phyloP scores from a whole-genome alignment of 805 yeast species.

The Jamesozyma piceae region DNA sequence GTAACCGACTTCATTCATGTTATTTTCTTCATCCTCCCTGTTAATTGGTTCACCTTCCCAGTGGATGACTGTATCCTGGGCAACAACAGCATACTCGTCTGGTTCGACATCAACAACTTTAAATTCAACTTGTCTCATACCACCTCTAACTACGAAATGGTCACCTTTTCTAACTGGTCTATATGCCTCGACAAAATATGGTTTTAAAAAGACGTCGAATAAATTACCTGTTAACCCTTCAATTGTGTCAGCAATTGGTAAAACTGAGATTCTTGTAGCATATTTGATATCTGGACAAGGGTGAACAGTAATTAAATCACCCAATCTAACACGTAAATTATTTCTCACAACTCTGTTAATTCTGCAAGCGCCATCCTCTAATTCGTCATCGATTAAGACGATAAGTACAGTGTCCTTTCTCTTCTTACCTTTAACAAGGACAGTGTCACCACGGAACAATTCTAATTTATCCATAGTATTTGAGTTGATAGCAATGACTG shows the following conservation, averaged over 20 bases:
- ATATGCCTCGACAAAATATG: constrained; percentile 97
- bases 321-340: constrained; percentile 86
- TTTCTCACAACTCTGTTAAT: constrained; percentile 93
- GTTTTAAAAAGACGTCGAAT: constrained; percentile 92
- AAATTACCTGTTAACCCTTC: constrained; percentile 96
- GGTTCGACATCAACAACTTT: constrained; percentile 98
- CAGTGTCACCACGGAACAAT: constrained; percentile 96
- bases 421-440: constrained; percentile 93
- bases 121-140: constrained; percentile 98
- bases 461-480: constrained; percentile 91
- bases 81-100: constrained; percentile 92
- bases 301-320: constrained; percentile 83
- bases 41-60: constrained; percentile 98
- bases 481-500: constrained; percentile 89
- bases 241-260: constrained; percentile 96
- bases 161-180: constrained; percentile 98
- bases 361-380: constrained; percentile 91
- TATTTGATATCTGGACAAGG: constrained; percentile 98
- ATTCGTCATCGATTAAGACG: constrained; percentile 91
- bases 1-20: constrained; percentile 92
- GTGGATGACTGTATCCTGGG: constrained; percentile 96
- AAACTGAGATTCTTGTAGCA: constrained; percentile 86
- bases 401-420: constrained; percentile 94
- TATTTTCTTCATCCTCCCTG: constrained; percentile 53
- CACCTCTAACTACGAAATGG: constrained; percentile 92